A percentile compares a stretch with the other conserved stretches of the same genome.
Conservation (phyloP, 805 yeast genomes). For the Myxozyma kluyveri region DNA sequence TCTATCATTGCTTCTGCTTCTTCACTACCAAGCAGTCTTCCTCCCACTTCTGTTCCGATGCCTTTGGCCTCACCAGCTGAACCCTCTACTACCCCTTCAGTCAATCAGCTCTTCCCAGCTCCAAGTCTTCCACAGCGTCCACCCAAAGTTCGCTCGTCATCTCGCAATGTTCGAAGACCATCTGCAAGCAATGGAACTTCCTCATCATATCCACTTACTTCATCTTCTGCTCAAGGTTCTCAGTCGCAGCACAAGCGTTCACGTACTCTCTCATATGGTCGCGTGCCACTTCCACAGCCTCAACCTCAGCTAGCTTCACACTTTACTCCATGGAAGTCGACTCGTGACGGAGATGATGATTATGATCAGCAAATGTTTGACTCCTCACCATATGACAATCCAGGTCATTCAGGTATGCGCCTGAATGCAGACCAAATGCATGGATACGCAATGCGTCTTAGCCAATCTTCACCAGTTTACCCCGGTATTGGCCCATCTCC, state of each 20-base stretch:
- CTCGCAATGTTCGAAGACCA: neutral
- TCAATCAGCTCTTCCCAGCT: neutral
- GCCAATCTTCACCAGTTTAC: slow-evolving; percentile 27
- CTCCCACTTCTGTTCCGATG: neutral
- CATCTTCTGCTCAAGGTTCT: neutral
- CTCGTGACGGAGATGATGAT: slow-evolving; percentile 3
- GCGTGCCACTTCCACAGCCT: too few species aligned
- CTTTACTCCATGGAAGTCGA: slow-evolving; percentile 11
- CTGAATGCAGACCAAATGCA: too few species aligned
- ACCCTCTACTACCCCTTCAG: neutral
- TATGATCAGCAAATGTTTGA: neutral
- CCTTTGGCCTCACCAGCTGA: neutral
- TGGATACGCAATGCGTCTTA: slow-evolving; percentile 12
- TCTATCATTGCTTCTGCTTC: neutral
- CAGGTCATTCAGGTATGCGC: neutral
- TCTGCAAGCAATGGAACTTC: neutral
- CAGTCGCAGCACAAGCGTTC: neutral
- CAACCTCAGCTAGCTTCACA: neutral
- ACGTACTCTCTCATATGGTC: slow-evolving; percentile 1
- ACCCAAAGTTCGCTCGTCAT: neutral
- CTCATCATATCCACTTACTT: neutral
- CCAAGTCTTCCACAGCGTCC: neutral
- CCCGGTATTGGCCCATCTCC: slow-evolving; percentile 21
- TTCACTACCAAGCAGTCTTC: slow-evolving; percentile 4
- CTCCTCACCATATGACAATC: neutral